Evolutionary conservation across 2,329 filamentous ascomycete species (phyloP).

Genomic region (Capronia coronata): DNA sequence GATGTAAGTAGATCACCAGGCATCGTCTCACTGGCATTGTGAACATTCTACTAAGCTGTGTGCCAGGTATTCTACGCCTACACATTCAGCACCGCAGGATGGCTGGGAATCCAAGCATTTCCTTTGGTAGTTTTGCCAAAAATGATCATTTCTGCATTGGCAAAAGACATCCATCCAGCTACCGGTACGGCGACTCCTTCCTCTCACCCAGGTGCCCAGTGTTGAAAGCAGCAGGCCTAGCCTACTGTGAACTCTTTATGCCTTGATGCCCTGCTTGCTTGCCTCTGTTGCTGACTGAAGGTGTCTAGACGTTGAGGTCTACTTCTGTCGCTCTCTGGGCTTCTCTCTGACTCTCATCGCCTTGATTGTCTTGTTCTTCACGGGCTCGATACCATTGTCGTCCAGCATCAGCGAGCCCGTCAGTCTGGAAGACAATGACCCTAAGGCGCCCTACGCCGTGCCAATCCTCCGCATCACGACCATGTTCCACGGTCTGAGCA

Average conservation of each 20-base stretch:
- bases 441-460: constrained; percentile 56
- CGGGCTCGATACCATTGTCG: constrained; percentile 62
- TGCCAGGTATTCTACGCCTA: constrained; percentile 42
- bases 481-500: constrained; percentile 56
- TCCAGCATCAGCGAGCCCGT: constrained; percentile 39
- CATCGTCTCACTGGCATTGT: too few relatives aligned
- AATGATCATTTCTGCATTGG: constrained; percentile 55
- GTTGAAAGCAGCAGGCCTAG: not conserved
- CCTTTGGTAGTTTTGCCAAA: constrained; percentile 55
- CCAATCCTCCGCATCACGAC: constrained; percentile 62
- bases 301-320: constrained; percentile 56
- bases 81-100: constrained; percentile 40
- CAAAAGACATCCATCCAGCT: constrained; percentile 50
- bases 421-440: constrained; percentile 39
- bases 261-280: not conserved
- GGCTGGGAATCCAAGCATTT: constrained; percentile 42
- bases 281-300: constrained; percentile 8
- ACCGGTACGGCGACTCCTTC: constrained; percentile 39
- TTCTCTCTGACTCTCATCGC: constrained; percentile 61
- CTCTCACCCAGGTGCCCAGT: too few relatives aligned
- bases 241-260: not conserved
- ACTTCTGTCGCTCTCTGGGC: constrained; percentile 66
- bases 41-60: not conserved
- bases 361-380: constrained; percentile 59
- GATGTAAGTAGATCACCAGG: constrained; percentile 18